Percentiles rank a stretch among this genome's conserved stretches.
Evolutionary conservation across 768 basidiomycete genomes (phyloP).

Genomic region (Rhodotorula babjevae): DNA sequence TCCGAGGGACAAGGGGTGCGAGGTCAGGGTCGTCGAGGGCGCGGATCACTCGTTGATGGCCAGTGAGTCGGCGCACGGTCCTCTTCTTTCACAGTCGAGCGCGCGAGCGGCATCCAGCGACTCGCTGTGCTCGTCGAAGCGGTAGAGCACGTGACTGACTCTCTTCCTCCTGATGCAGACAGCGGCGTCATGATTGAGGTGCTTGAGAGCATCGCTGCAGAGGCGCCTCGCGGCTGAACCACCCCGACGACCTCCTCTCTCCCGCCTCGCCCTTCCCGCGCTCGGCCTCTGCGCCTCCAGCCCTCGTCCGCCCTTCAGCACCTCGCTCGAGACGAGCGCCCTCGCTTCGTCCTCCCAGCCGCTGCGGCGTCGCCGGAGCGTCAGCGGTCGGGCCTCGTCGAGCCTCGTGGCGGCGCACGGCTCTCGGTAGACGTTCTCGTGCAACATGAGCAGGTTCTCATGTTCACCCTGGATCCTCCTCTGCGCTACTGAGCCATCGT

Average conservation of each 20-base stretch:
- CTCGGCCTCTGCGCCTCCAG: neutral
- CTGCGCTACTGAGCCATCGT: no score
- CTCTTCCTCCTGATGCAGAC: neutral
- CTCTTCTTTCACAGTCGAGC: neutral
- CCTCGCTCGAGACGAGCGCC: no score
- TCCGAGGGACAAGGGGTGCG: conserved; percentile 52
- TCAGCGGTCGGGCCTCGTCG: no score
- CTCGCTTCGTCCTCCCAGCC: neutral
- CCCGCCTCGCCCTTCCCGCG: neutral
- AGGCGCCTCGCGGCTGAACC: neutral
- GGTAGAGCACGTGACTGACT: neutral
- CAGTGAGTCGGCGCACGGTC: conserved; percentile 47
- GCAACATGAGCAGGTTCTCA: no score
- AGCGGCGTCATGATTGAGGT: conserved; percentile 45
- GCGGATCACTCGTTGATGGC: conserved; percentile 95
- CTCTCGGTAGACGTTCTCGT: no score
- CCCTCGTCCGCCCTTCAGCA: no score
- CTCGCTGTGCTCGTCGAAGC: no score
- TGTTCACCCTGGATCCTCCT: no score
- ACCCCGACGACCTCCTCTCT: neutral
- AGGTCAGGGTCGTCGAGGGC: conserved; percentile 73
- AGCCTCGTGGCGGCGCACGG: no score
- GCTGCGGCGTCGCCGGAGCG: no score
- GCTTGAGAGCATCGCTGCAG: conserved; percentile 43
- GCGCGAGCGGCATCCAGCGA: no score